phyloP scores from a whole-genome alignment of 805 yeast genomes.

The Komagataella mondaviorum region DNA sequence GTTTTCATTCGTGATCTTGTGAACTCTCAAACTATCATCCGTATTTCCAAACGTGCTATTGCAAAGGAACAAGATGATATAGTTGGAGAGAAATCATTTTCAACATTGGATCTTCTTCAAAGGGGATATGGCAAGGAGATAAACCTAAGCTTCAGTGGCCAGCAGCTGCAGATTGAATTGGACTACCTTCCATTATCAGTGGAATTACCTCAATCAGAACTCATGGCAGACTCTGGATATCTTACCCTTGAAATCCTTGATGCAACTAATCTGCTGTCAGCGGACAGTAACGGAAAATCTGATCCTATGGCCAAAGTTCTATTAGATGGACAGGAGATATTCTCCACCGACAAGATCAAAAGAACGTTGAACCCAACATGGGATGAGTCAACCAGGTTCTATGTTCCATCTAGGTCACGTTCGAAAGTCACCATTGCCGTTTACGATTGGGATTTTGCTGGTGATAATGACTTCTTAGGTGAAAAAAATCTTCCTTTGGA shows the following conservation, averaged over 20 bases:
- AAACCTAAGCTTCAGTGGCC: slow-evolving; percentile 26
- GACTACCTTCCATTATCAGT: slow-evolving; percentile 49
- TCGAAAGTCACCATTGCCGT: slow-evolving; percentile 33
- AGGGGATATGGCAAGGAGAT: slow-evolving; percentile 32
- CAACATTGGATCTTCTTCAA: slow-evolving; percentile 41
- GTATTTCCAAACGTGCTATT: slow-evolving; percentile 39
- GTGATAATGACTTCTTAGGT: slow-evolving; percentile 52
- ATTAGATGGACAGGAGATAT: slow-evolving; percentile 38
- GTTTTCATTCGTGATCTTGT: slow-evolving; percentile 61
- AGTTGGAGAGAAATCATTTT: slow-evolving; percentile 31
- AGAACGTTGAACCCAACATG: slow-evolving; percentile 63
- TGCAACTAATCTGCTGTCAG: slow-evolving; percentile 40
- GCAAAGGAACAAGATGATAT: slow-evolving; percentile 35
- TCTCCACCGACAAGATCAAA: slow-evolving; percentile 47
- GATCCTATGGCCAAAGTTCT: slow-evolving; percentile 53
- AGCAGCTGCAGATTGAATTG: slow-evolving; percentile 29
- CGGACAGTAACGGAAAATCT: slow-evolving; percentile 64
- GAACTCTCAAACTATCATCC: slow-evolving; percentile 40
- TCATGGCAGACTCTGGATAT: slow-evolving; percentile 56
- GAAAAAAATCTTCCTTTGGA: slow-evolving; percentile 33
- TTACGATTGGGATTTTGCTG: slow-evolving; percentile 72
- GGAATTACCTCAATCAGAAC: slow-evolving; percentile 41
- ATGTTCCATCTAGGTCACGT: slow-evolving; percentile 51
- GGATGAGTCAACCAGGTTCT: slow-evolving; percentile 53
- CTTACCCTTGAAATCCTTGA: slow-evolving; percentile 41